phyloP scores from a whole-genome alignment of 2,329 filamentous ascomycete genomes.

The Exutisphaerella laricina region DNA sequence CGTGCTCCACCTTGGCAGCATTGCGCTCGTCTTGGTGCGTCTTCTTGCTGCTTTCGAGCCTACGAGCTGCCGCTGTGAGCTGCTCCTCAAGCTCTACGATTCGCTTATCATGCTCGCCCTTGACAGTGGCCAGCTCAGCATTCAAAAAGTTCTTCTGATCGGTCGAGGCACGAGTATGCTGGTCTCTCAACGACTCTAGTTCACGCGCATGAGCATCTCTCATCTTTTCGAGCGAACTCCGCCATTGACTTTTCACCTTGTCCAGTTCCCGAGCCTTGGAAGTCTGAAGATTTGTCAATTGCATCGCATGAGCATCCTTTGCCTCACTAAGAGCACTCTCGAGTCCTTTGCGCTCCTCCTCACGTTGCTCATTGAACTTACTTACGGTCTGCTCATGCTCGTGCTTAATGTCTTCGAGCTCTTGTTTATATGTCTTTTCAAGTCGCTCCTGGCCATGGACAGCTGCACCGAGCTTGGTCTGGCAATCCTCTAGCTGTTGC shows the following conservation, averaged over 20 bases:
- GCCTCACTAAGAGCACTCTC: conserved; percentile 1
- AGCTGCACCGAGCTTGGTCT: conserved; percentile 9
- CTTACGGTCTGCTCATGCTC: conserved; percentile 9
- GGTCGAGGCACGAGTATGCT: too few species aligned
- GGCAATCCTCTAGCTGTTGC: conserved; percentile 10
- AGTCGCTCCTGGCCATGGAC: conserved; percentile 6
- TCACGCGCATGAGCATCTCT: not conserved
- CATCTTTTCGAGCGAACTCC: conserved; percentile 4
- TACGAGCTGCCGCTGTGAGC: not conserved
- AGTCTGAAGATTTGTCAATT: not conserved
- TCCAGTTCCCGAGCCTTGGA: conserved; percentile 1
- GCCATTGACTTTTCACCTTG: not conserved
- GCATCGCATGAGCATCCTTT: conserved; percentile 1
- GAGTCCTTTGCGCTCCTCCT: conserved; percentile 3
- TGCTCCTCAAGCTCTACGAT: not conserved
- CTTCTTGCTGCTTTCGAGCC: not conserved
- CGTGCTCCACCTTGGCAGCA: too few species aligned
- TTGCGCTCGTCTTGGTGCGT: not conserved
- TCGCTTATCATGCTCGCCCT: not conserved
- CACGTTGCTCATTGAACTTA: conserved; percentile 4
- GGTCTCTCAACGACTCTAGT: not conserved
- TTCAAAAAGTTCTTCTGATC: too few species aligned
- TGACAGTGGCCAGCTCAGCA: not conserved
- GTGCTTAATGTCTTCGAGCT: conserved; percentile 10
- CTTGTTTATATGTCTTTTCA: conserved; percentile 1